Percentiles rank a stretch among this genome's conserved stretches.
Evolutionary conservation across 2,329 filamentous ascomycete genomes (phyloP).

Genomic region (Zarea fungicola): DNA sequence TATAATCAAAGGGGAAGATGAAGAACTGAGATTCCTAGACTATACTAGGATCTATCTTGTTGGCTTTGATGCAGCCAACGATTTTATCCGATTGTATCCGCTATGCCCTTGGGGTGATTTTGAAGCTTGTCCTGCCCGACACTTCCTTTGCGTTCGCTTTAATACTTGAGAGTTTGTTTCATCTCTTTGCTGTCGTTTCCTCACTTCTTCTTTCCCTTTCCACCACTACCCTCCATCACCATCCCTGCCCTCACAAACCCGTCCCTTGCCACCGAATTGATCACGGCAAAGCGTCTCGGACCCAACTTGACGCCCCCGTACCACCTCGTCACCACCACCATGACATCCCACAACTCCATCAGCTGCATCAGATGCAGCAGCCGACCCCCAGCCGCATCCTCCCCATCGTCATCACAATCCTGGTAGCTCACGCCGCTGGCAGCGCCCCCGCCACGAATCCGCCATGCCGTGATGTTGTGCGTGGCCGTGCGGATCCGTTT

Average conservation of each 20-base stretch:
- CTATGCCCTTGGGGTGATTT: no score
- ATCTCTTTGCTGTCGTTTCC: no score
- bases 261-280: conserved; percentile 81
- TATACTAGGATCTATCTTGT: no score
- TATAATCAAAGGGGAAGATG: no score
- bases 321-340: conserved; percentile 93
- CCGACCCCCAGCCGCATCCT: conserved; percentile 82
- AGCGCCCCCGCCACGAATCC: conserved; percentile 58
- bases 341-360: conserved; percentile 88
- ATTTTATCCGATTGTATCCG: no score
- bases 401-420: conserved; percentile 94
- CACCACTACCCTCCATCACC: conserved; percentile 44
- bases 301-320: conserved; percentile 89
- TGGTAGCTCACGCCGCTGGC: conserved; percentile 54
- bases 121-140: no score
- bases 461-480: conserved; percentile 94
- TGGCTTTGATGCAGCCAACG: no score
- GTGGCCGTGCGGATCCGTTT: conserved; percentile 81
- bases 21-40: no score
- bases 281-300: conserved; percentile 82
- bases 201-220: conserved; percentile 39
- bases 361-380: conserved; percentile 87
- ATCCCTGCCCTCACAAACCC: conserved; percentile 74
- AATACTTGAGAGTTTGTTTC: no score
- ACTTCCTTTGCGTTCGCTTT: no score